phyloP scores from a whole-genome alignment of 768 basidiomycete genomes.

The Crucibulum laeve region DNA sequence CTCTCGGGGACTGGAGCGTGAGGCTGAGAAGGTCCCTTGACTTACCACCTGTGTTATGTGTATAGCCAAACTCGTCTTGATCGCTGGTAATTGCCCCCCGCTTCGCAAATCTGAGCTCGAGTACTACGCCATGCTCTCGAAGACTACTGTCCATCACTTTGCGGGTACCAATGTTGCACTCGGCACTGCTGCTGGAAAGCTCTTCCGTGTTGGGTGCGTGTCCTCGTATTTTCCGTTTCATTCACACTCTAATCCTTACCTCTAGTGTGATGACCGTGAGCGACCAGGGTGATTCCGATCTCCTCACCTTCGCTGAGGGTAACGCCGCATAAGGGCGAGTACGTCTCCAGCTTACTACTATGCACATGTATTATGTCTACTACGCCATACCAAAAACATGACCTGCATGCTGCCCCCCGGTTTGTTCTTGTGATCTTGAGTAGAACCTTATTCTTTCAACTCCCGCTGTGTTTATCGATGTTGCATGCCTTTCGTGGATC shows the following conservation, averaged over 20 bases:
- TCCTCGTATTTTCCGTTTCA: neutral
- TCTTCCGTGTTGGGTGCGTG: no score
- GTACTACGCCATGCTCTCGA: slow-evolving; percentile 99
- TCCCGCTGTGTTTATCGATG: no score
- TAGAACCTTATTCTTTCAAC: no score
- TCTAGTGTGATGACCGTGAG: slow-evolving; percentile 92
- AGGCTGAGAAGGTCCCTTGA: slow-evolving; percentile 99
- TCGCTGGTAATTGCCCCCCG: slow-evolving; percentile 98
- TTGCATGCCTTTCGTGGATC: no score
- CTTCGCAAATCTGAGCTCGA: slow-evolving; percentile 99
- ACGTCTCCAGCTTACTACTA: slow-evolving; percentile 4
- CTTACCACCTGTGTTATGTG: slow-evolving; percentile 39
- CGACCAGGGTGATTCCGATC: slow-evolving; percentile 95
- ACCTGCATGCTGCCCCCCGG: no score
- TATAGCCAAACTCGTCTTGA: slow-evolving; percentile 95
- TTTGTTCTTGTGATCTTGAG: no score
- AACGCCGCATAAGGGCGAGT: slow-evolving; percentile 46
- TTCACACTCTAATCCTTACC: slow-evolving; percentile 2
- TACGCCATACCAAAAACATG: no score
- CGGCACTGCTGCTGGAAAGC: slow-evolving; percentile 97
- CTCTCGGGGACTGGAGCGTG: slow-evolving; percentile 92
- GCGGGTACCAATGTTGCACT: slow-evolving; percentile 96
- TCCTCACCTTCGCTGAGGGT: slow-evolving; percentile 82
- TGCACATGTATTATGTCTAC: neutral
- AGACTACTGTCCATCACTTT: slow-evolving; percentile 98